phyloP scores from a whole-genome alignment of 2,329 filamentous ascomycete species.

The Claviceps sp. region DNA sequence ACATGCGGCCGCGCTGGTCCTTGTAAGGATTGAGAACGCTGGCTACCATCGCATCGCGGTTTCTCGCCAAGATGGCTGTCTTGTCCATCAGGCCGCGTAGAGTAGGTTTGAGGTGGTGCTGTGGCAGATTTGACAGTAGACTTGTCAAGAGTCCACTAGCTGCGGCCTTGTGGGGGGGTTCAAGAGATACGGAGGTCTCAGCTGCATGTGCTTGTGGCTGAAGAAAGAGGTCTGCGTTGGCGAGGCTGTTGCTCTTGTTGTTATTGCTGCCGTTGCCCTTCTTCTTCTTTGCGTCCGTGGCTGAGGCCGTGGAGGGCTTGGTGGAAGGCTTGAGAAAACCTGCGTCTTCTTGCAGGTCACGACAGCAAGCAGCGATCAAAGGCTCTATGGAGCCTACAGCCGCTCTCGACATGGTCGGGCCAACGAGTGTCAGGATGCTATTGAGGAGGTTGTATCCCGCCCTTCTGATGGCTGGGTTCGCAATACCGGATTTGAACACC shows the following conservation, averaged over 20 bases:
- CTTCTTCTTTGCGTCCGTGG: slow-evolving; percentile 15
- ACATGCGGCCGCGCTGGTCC: slow-evolving; percentile 46
- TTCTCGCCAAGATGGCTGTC: slow-evolving; percentile 57
- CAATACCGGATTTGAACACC: slow-evolving; percentile 49
- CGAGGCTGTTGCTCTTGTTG: slow-evolving; percentile 17
- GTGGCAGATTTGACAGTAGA: slow-evolving; percentile 49
- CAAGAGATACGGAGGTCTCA: slow-evolving; percentile 21
- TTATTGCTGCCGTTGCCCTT: slow-evolving; percentile 19
- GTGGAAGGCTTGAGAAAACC: slow-evolving; percentile 30
- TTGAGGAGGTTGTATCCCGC: slow-evolving; percentile 46
- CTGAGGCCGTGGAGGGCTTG: slow-evolving; percentile 17
- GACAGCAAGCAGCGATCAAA: slow-evolving; percentile 56
- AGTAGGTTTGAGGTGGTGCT: slow-evolving; percentile 54
- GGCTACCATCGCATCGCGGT: slow-evolving; percentile 62
- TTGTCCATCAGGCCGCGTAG: slow-evolving; percentile 66
- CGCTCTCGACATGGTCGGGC: slow-evolving; percentile 52
- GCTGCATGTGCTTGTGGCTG: slow-evolving; percentile 21
- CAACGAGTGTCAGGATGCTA: slow-evolving; percentile 45
- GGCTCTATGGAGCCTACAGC: slow-evolving; percentile 48
- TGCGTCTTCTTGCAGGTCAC: slow-evolving; percentile 50
- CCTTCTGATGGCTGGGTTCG: slow-evolving; percentile 39
- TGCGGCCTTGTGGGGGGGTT: slow-evolving; percentile 35
- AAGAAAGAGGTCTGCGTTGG: slow-evolving; percentile 66
- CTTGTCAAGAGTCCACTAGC: slow-evolving; percentile 49
- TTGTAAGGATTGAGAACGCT: slow-evolving; percentile 69